Conservation (phyloP, 2,329 filamentous ascomycete genomes). For the Alternaria triticimaculans region DNA sequence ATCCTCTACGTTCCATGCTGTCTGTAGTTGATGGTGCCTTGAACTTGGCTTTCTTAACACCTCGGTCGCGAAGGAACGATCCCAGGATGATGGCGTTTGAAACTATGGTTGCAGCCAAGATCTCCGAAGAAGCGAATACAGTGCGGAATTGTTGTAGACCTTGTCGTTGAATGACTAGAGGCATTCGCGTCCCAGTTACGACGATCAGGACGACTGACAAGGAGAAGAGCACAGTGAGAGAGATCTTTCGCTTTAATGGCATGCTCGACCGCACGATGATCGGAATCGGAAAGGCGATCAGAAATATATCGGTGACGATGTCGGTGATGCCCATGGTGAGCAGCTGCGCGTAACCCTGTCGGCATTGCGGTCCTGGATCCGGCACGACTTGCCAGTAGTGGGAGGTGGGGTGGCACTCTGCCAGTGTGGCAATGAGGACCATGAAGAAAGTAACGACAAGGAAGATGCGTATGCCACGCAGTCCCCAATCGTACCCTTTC, state of each 20-base stretch:
- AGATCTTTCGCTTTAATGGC: conserved; percentile 76
- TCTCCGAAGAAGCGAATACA: conserved; percentile 86
- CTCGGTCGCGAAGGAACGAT: conserved; percentile 89
- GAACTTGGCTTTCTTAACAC: conserved; percentile 85
- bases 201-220: conserved; percentile 80
- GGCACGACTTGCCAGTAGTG: conserved; percentile 68
- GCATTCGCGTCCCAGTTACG: conserved; percentile 82
- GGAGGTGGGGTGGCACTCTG: conserved; percentile 73
- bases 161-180: conserved; percentile 71
- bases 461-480: conserved; percentile 76
- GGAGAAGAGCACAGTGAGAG: conserved; percentile 81
- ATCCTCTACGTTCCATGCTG: conserved; percentile 62
- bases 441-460: conserved; percentile 80
- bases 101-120: conserved; percentile 84
- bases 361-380: conserved; percentile 83
- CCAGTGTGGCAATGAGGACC: conserved; percentile 79
- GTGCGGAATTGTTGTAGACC: conserved; percentile 88
- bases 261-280: conserved; percentile 84
- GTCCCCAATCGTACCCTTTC: conserved; percentile 72
- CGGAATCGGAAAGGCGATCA: conserved; percentile 87
- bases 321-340: conserved; percentile 90
- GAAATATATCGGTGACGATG: conserved; percentile 84
- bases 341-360: conserved; percentile 85
- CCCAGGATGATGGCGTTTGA: conserved; percentile 90
- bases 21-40: conserved; percentile 63